Evolutionary conservation across 2,329 filamentous ascomycete species (phyloP).

Genomic region (Fusarium nygamai): DNA sequence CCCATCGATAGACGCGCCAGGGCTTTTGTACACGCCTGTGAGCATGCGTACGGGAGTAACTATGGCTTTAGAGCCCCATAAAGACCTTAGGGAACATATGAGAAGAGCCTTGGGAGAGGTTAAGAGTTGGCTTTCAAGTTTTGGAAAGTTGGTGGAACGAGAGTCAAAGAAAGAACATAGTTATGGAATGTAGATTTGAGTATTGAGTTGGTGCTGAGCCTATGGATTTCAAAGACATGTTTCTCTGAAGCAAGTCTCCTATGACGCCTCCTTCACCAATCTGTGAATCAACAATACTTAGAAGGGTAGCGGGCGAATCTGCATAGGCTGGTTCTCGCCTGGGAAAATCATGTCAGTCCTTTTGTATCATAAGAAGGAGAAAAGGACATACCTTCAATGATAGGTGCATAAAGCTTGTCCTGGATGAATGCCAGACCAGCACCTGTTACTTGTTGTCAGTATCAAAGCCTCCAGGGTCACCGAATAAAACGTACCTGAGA

Average conservation of each 20-base stretch:
- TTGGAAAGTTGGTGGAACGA: accelerated
- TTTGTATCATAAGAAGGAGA: accelerated
- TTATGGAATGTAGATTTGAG: not conserved
- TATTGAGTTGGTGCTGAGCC: not conserved
- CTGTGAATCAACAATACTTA: not conserved
- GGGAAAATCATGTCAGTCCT: not conserved
- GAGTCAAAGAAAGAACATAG: accelerated
- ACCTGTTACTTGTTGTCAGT: not conserved
- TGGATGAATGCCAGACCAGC: not conserved
- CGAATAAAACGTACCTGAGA: not conserved
- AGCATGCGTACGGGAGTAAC: accelerated
- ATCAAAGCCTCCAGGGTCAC: accelerated
- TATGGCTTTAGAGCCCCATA: accelerated
- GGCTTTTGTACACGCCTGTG: accelerated
- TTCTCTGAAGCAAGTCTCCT: not conserved
- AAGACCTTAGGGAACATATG: accelerated
- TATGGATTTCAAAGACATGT: not conserved
- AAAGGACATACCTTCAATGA: not conserved
- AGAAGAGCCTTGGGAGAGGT: not conserved
- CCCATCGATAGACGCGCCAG: accelerated
- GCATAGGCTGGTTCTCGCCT: not conserved
- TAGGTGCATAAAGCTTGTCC: not conserved
- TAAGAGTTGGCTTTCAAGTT: not conserved
- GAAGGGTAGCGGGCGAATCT: not conserved
- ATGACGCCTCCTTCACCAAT: accelerated